These are phyloP conservation scores for Arxiozyma telluris DNA, from an alignment of 1,139 yeast genomes.

Conservation along the genomic window DNA sequence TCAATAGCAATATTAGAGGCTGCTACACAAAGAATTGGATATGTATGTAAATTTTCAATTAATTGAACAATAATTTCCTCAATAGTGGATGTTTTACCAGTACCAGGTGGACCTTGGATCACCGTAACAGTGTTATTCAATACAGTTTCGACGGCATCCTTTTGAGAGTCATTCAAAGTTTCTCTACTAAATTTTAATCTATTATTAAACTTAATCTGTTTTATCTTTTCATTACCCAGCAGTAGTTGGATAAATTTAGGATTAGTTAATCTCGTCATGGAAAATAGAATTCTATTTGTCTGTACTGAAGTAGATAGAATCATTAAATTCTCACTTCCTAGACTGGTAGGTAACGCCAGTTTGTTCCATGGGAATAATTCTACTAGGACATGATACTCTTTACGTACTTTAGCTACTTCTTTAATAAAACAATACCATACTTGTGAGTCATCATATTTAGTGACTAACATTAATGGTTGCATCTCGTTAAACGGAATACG, in stretches of 20 bases:
- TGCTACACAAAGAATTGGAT: constrained; percentile 64
- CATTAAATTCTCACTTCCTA: constrained; percentile 33
- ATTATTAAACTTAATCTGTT: constrained; percentile 49
- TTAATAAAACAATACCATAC: constrained; percentile 43
- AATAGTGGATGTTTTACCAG: constrained; percentile 59
- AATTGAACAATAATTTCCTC: constrained; percentile 59
- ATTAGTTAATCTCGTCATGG: constrained; percentile 53
- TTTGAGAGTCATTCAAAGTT: constrained; percentile 54
- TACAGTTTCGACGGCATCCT: constrained; percentile 58
- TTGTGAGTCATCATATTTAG: constrained; percentile 28
- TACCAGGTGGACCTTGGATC: constrained; percentile 62
- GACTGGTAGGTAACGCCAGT: constrained; percentile 38
- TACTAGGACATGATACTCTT: constrained; percentile 39
- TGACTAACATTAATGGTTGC: constrained; percentile 38
- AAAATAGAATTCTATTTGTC: constrained; percentile 50
- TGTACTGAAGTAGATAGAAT: constrained; percentile 57
- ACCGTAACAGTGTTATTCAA: constrained; percentile 58
- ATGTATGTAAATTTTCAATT: constrained; percentile 44
- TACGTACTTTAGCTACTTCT: constrained; percentile 31
- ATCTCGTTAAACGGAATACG: constrained; percentile 37
- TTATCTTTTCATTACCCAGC: constrained; percentile 52
- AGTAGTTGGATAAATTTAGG: constrained; percentile 50
- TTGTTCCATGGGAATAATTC: constrained; percentile 52
- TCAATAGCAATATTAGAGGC: constrained; percentile 72
- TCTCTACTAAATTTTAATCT: constrained; percentile 42